Evolutionary conservation across 148 eudicot species (phyloP).

Genomic region (Fagopyrum tataricum): DNA sequence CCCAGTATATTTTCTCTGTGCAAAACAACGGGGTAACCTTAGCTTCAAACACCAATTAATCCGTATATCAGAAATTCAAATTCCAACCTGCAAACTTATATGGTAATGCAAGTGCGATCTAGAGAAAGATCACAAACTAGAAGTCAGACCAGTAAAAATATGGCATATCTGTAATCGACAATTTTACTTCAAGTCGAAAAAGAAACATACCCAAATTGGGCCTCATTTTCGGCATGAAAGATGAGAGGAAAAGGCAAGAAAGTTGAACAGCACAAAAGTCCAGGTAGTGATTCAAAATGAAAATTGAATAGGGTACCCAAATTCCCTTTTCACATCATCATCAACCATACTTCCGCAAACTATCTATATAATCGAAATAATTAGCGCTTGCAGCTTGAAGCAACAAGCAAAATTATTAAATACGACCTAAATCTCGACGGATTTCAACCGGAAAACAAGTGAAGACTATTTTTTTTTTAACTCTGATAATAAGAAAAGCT

Average conservation of each 20-base stretch:
- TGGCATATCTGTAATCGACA: background rate
- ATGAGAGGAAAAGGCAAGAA: background rate
- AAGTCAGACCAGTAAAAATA: background rate
- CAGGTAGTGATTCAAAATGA: background rate
- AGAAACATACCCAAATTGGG: background rate
- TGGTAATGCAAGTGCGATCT: slow-evolving; percentile 2
- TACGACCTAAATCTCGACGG: background rate
- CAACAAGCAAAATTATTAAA: background rate
- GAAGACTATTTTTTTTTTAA: background rate
- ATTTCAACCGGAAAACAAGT: background rate
- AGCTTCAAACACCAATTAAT: background rate
- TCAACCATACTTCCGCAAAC: background rate
- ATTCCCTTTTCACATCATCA: background rate
- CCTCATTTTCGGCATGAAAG: background rate
- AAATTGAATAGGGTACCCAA: background rate
- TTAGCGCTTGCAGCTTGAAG: background rate
- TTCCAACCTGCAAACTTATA: background rate
- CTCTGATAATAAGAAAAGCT: background rate
- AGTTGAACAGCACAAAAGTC: background rate
- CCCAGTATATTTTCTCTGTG: slow-evolving; percentile 1
- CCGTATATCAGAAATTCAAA: background rate
- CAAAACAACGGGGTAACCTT: background rate
- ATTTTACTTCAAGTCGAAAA: background rate
- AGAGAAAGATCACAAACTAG: background rate
- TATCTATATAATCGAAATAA: background rate